Percentiles rank a stretch among this genome's conserved stretches.
These are phyloP conservation scores for Prunus persica DNA, from an alignment of 306 rosid genomes.

Conservation along the genomic window DNA sequence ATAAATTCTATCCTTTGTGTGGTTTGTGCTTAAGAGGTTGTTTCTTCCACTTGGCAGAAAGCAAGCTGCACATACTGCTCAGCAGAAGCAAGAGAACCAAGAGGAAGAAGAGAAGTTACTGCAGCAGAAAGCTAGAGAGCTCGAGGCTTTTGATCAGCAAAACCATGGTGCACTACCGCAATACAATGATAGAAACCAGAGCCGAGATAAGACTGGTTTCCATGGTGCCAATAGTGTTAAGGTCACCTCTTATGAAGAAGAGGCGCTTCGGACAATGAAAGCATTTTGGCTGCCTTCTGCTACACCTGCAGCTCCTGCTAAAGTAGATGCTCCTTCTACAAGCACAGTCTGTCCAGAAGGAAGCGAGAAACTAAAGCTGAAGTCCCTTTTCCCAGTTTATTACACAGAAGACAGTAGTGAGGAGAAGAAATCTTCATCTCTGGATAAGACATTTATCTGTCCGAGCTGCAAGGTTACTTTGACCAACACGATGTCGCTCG, in stretches of 20 bases:
- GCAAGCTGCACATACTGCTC: constrained; percentile 76
- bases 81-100: constrained; percentile 84
- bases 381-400: constrained; percentile 70
- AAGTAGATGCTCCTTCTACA: constrained; percentile 69
- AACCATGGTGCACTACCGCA: constrained; percentile 96
- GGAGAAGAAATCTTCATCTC: constrained; percentile 55
- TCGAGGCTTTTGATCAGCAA: constrained; percentile 96
- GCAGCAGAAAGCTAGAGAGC: constrained; percentile 85
- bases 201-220: constrained; percentile 74
- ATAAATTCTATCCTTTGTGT: not conserved
- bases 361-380: constrained; percentile 79
- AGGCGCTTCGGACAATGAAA: constrained; percentile 97
- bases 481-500: constrained; percentile 76
- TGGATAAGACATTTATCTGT: constrained; percentile 66
- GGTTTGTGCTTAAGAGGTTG: constrained; percentile 9
- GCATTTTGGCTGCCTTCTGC: constrained; percentile 99
- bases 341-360: constrained; percentile 86
- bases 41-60: constrained; percentile 43
- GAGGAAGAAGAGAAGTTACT: constrained; percentile 72
- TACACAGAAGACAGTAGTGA: constrained; percentile 78
- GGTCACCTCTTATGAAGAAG: constrained; percentile 97
- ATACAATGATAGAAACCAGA: constrained; percentile 65
- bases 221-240: constrained; percentile 99
- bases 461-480: constrained; percentile 96
- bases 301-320: constrained; percentile 81